Evolutionary conservation across 305 asterid genomes (phyloP), one percentile per base, ranked within the genome.

Genomic region (Coffea humblotiana): DNA sequence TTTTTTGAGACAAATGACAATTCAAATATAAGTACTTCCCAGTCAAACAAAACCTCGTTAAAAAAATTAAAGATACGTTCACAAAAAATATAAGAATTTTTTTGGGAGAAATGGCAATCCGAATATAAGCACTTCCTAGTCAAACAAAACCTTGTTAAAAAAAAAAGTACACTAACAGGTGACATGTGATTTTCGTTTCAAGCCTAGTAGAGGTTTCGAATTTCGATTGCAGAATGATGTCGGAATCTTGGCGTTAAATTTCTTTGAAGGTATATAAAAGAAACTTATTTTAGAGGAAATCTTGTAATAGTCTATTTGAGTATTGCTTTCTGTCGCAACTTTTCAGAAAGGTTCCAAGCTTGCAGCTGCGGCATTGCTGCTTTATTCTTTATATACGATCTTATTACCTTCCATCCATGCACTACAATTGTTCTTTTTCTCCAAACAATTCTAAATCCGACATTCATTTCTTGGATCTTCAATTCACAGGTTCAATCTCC

Each of bases 281-380:
- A 58, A 21, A 58, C 64, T 2, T 0, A 18, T 18, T 25, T 21
- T 21, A 2, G 2, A 58, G 64, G 64, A 58, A 58, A 58, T 58
- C 64, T 6, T 0, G 2, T 21, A 23, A 19, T 11, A 58, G 64
- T 19, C 64, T 21, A 58, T 9, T 5, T 40, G 43, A 54, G 32
- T 16, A 18, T 23, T 67, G 40, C n/a, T 35, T 10, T 2, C 12
- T 67, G 35, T 54, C 21, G 77, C 77, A 74, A 32, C 77, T 74
- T 54, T 35, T 54, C 25, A 74, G 77, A 19, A 74, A 8, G 78
- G 27, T 75, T 75, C 78, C 48, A 61, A 61, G 71, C 79, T 76
- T 76, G 79, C 72, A 61, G 61, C 58, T 43, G 18, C 71, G 18
- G 37, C 61, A 76, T 76, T 77, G 64, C 21, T 58, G 64, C 74